A percentile compares a stretch with the other conserved stretches of the same genome.
phyloP scores from a whole-genome alignment of 1,284 basidiomycete species.

The Ganoderma lingzhi region DNA sequence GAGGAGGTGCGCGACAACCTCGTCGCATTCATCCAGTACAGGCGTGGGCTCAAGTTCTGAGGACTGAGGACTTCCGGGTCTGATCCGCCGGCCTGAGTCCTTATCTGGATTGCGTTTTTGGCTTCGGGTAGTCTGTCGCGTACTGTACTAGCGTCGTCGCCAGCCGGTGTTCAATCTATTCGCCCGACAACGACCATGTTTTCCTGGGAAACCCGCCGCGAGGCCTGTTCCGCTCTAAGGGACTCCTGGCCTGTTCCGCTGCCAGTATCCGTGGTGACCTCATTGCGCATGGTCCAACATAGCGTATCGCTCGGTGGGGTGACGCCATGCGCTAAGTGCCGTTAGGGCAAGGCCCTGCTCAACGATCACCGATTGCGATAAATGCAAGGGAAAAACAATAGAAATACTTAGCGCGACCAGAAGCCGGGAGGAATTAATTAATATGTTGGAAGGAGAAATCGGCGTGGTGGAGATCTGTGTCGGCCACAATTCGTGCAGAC shows the following conservation, averaged over 20 bases:
- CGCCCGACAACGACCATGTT: conserved; percentile 23
- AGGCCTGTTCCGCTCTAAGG: background rate
- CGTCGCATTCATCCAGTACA: conserved; percentile 88
- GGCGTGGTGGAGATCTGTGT: background rate
- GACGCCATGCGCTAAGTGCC: conserved; percentile 10
- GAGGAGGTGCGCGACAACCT: conserved; percentile 87
- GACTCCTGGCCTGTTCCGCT: background rate
- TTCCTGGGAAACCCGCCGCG: conserved; percentile 8
- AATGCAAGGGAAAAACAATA: conserved; percentile 1
- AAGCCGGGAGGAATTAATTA: background rate
- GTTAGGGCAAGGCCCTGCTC: background rate
- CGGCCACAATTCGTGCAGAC: background rate
- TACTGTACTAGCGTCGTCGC: background rate
- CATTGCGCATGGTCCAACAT: background rate
- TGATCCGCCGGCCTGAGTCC: background rate
- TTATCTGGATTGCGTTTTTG: conserved; percentile 22
- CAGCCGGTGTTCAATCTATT: conserved; percentile 28
- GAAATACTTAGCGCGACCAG: background rate
- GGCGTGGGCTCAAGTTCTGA: conserved; percentile 64
- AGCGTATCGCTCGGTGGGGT: background rate
- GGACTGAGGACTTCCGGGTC: background rate
- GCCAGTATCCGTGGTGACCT: background rate
- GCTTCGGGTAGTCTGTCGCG: conserved; percentile 1
- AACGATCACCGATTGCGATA: conserved; percentile 1
- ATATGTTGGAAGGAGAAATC: conserved; percentile 2